These are phyloP conservation scores for Periconia sp. DNA, from an alignment of 2,329 filamentous ascomycete genomes.

Conservation along the genomic window DNA sequence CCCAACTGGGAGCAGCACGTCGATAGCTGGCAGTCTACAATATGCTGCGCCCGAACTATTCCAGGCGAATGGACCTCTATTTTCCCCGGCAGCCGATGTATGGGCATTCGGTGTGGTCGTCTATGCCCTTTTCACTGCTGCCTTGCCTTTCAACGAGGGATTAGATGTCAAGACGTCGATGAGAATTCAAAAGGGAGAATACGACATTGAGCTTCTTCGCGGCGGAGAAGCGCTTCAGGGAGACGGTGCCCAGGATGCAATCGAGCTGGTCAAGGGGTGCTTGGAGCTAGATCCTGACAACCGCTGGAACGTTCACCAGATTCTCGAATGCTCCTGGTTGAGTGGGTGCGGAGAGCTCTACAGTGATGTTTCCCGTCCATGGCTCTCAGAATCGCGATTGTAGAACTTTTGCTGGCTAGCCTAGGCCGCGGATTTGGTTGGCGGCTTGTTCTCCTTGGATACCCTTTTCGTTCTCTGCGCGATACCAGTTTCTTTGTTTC, in stretches of 20 bases:
- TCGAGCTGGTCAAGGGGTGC: constrained; percentile 66
- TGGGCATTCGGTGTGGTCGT: constrained; percentile 72
- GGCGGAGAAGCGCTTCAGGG: constrained; percentile 48
- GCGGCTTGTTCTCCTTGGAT: constrained; percentile 20
- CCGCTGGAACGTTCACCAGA: constrained; percentile 64
- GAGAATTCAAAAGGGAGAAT: constrained; percentile 66
- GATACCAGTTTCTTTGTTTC: constrained; percentile 3
- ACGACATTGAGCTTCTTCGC: constrained; percentile 60
- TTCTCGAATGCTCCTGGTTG: constrained; percentile 64
- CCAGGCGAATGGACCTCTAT: constrained; percentile 46
- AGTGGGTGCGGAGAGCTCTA: constrained; percentile 36
- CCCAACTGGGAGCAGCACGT: constrained; percentile 62
- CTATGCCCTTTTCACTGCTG: constrained; percentile 65
- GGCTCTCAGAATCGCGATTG: constrained; percentile 32
- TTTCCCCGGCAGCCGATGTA: constrained; percentile 65
- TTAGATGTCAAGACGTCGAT: constrained; percentile 64
- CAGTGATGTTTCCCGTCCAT: constrained; percentile 36
- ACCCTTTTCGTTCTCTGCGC: constrained; percentile 25
- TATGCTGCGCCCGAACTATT: constrained; percentile 60
- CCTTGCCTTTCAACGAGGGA: constrained; percentile 66
- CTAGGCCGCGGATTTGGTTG: constrained; percentile 3
- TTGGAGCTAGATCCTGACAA: constrained; percentile 61
- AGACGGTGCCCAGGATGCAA: constrained; percentile 50
- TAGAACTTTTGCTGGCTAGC: background rate
- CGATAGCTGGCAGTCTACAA: constrained; percentile 65